Evolutionary conservation across 2,329 filamentous ascomycete species (phyloP), one percentile per base, ranked within the genome.

Genomic region (Ophiocordyceps unilateralis): DNA sequence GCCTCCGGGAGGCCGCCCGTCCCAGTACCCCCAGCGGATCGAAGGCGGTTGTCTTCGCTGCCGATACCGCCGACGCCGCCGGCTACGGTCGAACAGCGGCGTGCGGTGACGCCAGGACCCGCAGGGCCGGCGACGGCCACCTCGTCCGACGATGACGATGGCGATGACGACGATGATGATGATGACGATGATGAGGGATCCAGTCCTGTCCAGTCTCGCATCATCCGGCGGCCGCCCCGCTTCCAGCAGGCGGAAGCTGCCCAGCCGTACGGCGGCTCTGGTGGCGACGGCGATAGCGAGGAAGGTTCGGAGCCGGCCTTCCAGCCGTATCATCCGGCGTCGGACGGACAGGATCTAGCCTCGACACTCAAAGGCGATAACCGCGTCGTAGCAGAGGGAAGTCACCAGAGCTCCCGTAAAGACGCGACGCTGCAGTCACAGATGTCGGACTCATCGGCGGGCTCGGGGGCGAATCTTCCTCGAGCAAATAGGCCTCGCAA

Each of bases 361-460:
- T 73, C 72, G 19, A 76, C 72, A 1, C 55, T 76, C 22, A 64
- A 65, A 32, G 71, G 65, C 17, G 65, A 71, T 40, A 55, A 58
- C 9, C 59, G 58, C 20, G 56, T 59, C 15, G 55, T 53, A 1
- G 38, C 48, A 7, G 56, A 50, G 42, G 61, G 62, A 36, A 52
- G 56, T 19, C 50, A 51, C 4, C 53, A 47, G 43, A 45, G 41
- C 15, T 41, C 54, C 1, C 58, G 55, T 40, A 64, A 60, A 37
- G 59, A 61, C 4, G 54, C 56, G 7, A 54, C 60, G 3, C 62
- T 67, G 39, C 61, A 64, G 34, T 74, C 71, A 1, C 70, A 74
- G 44, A 76, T 72, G 2, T 78, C 74, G 0, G 75, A 82, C 50
- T 83, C 80, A 1, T 79, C 78, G 2, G 63, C 67, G 1, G 69